Base-by-base conservation (phyloP, 2,329 filamentous ascomycete species). In the Aspergillus ochraceus region DNA sequence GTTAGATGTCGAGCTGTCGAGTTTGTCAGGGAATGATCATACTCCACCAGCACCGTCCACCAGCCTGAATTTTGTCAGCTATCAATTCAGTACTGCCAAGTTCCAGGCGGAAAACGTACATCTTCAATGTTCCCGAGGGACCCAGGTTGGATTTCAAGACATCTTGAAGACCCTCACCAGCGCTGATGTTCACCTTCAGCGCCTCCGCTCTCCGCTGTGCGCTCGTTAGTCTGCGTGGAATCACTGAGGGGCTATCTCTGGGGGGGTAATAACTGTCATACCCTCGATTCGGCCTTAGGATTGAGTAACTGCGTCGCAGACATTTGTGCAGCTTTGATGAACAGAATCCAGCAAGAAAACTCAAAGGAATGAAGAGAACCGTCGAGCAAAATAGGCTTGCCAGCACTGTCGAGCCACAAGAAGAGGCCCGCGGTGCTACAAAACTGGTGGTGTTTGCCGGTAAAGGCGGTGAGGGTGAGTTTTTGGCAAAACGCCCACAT, bases 271-370 rank as follows among this genome's bases (percentile, higher is more conserved):
- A 24, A 29, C 17, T 17, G 22, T 19, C 90, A 72, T 84, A 96
- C 92, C 81, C 95, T 89, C 71, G 93, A 97, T 83, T 99, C 95
- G 74, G 95, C 95, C 84, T 99, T 99, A 64, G 95, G 95, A 80
- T 99, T 99, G 68, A 99, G 89, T 74, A 99, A 88, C 83, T 98
- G 94, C 74, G 95, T 93, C 70, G 95, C 95, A 81, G 93, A 98
- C 95, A 98, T 98, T 56, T 70, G 70, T 70, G 70, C 68, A 66
- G 60, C 53, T 57, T 55, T 59, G 68, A 70, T 60, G 58, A 70
- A 64, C 55, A 62, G 65, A 57, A 62, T 64, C 57, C 61, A 68
- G 60, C 64, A 68, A 61, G 63, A 66, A 63, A 60, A 10, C 8
- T 4, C 29, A 51, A 8, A 19, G 20, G 26, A 26, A 42, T 14